Conservation (phyloP, 345 rosid genomes). For the Durio zibethinus region DNA sequence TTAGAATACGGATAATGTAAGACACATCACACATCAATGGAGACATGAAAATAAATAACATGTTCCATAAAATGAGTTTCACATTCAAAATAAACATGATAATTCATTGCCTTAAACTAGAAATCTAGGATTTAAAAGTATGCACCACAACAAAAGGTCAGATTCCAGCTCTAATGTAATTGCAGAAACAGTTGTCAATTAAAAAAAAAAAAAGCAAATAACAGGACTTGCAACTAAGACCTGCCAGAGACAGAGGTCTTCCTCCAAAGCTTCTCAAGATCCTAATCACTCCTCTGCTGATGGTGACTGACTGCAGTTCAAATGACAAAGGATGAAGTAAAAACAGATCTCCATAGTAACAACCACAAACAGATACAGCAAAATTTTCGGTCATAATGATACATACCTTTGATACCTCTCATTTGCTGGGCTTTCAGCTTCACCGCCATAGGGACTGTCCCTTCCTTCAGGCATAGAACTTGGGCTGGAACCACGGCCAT, state of each 20-base stretch:
- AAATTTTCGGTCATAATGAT: not conserved
- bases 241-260: not conserved
- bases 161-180: not conserved
- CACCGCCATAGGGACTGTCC: slow-evolving; percentile 39
- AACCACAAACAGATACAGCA: not conserved
- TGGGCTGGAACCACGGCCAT: slow-evolving; percentile 42
- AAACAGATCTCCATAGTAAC: not conserved
- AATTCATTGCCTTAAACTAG: not conserved
- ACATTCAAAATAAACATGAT: not conserved
- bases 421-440: slow-evolving; percentile 54
- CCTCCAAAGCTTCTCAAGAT: not conserved
- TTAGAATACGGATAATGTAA: too few relatives aligned
- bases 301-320: not conserved
- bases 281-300: slow-evolving; percentile 1
- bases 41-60: not conserved
- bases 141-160: not conserved
- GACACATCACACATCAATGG: not conserved
- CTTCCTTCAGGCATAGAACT: slow-evolving; percentile 41
- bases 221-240: not conserved
- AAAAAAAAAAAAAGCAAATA: not conserved
- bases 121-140: not conserved
- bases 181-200: not conserved
- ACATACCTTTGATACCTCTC: slow-evolving; percentile 43
- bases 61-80: not conserved
- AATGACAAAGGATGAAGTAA: not conserved